Evolutionary conservation across 352 stramenopile species (phyloP), one percentile per base, ranked within the genome.

Genomic region (Phytophthora multivora): DNA sequence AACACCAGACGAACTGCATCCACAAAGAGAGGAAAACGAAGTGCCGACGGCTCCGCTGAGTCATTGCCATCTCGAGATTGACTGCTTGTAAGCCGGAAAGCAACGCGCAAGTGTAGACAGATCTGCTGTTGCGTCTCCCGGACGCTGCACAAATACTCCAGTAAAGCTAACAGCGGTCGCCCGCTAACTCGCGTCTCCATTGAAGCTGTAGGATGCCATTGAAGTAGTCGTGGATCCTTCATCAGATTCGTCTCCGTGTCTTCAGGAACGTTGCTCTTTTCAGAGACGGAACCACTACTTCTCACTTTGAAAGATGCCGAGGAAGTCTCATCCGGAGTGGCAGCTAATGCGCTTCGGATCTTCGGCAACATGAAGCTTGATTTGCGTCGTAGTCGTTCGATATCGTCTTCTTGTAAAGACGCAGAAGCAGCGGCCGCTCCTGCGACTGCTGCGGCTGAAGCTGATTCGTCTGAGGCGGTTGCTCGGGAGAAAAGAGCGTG

Each of bases 51-150:
- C 5, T 19, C 19, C 1, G 13, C 31, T 10, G 42, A 23, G 1
- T 56, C 43, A 8, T n/a, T 39, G 3, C 21, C 13, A 26, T 21
- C 35, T 43, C 11, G 49, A 58, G 38, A 13, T 19, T 58, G 47
- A 2, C 50, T 41, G 4, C 74, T 72, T 58, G 72, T 62, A 40
- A 77, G 59, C 4, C 66, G 58, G 47, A 90, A 90, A 7, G 85
- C 72, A n/a, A 85, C 71, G 1, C 70, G 71, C 11, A 90, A 53
- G 10, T 70, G 78, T 1, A 75, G 83, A 21, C 79, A 75, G 15
- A 88, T 80, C 48, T 80, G 75, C 26, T 79, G 67, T 39, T 89
- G 76, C 0, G 75, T 89, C 53, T 86, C 80, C 2, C 60, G 60
- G 8, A 54, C 59, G 35, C 75, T 76, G 23, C 83, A 86, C 2